These are phyloP conservation scores for Rhizomucor miehei DNA, from an alignment of 371 early-diverging fungal genomes.

Conservation along the genomic window DNA sequence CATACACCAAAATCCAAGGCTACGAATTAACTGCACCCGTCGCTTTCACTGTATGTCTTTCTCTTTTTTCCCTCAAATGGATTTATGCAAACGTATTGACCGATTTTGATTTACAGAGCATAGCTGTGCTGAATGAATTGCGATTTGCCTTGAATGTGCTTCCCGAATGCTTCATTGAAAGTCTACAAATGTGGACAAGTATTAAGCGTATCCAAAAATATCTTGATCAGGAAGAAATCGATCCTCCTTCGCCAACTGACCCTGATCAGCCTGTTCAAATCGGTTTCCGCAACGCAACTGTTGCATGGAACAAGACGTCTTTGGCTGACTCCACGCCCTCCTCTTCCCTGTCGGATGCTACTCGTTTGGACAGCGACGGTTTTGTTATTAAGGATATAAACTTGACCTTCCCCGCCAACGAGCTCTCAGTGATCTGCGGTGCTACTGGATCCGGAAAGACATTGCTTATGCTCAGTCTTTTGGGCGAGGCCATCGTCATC, in stretches of 20 bases:
- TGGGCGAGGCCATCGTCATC: slow-evolving; percentile 56
- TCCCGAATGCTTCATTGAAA: slow-evolving; percentile 53
- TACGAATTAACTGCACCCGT: slow-evolving; percentile 57
- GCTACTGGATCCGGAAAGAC: slow-evolving; percentile 71
- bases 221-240: slow-evolving; percentile 74
- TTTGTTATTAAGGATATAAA: slow-evolving; percentile 50
- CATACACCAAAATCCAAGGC: slow-evolving; percentile 57
- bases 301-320: slow-evolving; percentile 28
- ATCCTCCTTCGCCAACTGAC: slow-evolving; percentile 30
- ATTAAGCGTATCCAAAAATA: slow-evolving; percentile 67
- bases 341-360: slow-evolving; percentile 10
- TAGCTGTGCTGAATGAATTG: slow-evolving; percentile 55
- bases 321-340: slow-evolving; percentile 19
- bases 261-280: slow-evolving; percentile 37
- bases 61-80: too few relatives aligned
- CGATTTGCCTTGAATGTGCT: slow-evolving; percentile 55
- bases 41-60: slow-evolving; percentile 54
- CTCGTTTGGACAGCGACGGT: slow-evolving; percentile 20
- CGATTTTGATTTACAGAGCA: slow-evolving; percentile 9
- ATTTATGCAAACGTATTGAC: not conserved
- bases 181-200: slow-evolving; percentile 39
- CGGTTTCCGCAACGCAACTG: slow-evolving; percentile 48
- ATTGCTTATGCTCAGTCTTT: slow-evolving; percentile 57
- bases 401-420: slow-evolving; percentile 52
- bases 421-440: slow-evolving; percentile 60